Percentiles rank a stretch among this genome's conserved stretches.
phyloP scores from a whole-genome alignment of 306 rosid genomes.

The Dryas drummondii region DNA sequence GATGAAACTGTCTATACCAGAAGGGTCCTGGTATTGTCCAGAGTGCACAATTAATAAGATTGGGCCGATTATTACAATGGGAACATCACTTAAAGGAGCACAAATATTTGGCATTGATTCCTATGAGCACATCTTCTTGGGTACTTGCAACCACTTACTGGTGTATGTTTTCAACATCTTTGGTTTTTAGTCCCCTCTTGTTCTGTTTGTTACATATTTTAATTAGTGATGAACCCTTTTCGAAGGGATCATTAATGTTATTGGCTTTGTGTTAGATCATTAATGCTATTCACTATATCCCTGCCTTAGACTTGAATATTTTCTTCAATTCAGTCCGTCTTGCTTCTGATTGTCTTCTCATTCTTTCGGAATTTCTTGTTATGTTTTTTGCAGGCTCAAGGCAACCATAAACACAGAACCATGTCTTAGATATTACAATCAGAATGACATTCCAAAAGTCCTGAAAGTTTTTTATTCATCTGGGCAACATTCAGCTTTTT shows the following conservation, averaged over 20 bases:
- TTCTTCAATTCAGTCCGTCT: constrained; percentile 1
- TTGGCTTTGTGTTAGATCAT: constrained; percentile 6
- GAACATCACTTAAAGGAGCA: constrained; percentile 83
- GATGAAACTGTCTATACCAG: constrained; percentile 77
- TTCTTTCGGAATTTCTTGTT: constrained; percentile 19
- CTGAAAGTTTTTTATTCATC: constrained; percentile 63
- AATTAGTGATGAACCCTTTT: constrained; percentile 19
- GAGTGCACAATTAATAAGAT: constrained; percentile 77
- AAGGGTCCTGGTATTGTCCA: constrained; percentile 95
- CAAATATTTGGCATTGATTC: constrained; percentile 78
- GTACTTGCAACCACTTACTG: constrained; percentile 81
- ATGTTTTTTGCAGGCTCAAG: constrained; percentile 66
- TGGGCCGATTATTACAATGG: constrained; percentile 57
- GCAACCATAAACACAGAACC: constrained; percentile 45
- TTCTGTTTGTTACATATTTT: not conserved
- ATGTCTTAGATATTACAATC: constrained; percentile 68
- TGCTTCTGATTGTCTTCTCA: constrained; percentile 6
- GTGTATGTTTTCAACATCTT: constrained; percentile 74
- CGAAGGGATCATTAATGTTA: not conserved
- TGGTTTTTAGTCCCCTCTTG: constrained; percentile 18
- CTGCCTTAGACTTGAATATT: constrained; percentile 13
- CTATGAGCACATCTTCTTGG: constrained; percentile 80
- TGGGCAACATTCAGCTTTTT: constrained; percentile 49
- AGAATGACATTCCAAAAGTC: constrained; percentile 68
- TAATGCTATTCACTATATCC: constrained; percentile 17